Evolutionary conservation across 2,329 filamentous ascomycete genomes (phyloP), one percentile per base, ranked within the genome.

Genomic region (Exutisphaerella laricina): DNA sequence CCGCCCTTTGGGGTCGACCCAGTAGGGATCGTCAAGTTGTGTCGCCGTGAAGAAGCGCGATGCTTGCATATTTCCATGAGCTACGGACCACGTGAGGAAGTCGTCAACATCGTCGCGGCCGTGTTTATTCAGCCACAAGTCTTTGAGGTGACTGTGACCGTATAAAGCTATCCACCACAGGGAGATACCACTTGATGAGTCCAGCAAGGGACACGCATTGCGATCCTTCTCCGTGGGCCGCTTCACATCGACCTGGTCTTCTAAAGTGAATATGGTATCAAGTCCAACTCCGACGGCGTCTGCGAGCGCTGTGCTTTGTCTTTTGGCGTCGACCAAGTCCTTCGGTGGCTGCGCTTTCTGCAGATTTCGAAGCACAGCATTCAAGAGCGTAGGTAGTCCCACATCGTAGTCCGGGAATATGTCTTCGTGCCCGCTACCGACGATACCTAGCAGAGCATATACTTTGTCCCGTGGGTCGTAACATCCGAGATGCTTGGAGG

Each of bases 381-480:
- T 45, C 18, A 45, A 6, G 18, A 45, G 36, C 12, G 13, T 13
- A 4, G 28, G 26, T 1, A 40, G 28, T 13, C 22, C 23, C n/a
- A 33, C 25, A 18, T 17, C 22, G 23, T 45, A 45, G 21, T 45
- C 42, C 13, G 35, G 35, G 4, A 5, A 6, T 13, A 45, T 45
- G 14, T 16, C 25, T 12, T 28, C 30, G 1, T 16, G 21, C 2
- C 18, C 28, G 7, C n/a, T 5, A 3, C 3, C 14, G 5, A 25
- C 35, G 7, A 34, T 29, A 10, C 42, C 21, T 7, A 45, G 36
- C 10, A 45, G 18, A 10, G 42, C 42, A 29, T 26, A 45, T 13
- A 45, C 28, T n/a, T 22, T 38, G 26, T 45, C 35, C 13, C 36
- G 17, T 18, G 29, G 35, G 5, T 45, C 42, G 17, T 22, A 7